phyloP scores from a whole-genome alignment of 2,329 filamentous ascomycete genomes.

The Lasiodiplodia sp. region DNA sequence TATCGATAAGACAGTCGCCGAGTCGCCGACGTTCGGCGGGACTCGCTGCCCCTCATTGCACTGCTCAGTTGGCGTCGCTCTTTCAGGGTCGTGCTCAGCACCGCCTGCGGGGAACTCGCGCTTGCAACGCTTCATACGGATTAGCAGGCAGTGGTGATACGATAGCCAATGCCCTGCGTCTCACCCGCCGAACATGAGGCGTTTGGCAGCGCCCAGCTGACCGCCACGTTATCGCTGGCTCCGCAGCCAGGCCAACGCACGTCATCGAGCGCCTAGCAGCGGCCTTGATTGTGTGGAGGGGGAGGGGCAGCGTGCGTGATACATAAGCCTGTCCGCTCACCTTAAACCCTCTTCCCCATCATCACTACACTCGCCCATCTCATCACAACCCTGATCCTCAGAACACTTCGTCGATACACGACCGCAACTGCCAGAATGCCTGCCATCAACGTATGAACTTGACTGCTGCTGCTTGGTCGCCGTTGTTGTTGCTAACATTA shows the following conservation, averaged over 20 bases:
- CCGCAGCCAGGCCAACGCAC: conserved; percentile 29
- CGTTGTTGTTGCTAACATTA: conserved; percentile 31
- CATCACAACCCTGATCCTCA: conserved; percentile 22
- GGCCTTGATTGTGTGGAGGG: conserved; percentile 29
- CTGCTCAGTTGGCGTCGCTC: background rate
- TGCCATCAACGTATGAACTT: conserved; percentile 44
- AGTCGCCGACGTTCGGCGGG: background rate
- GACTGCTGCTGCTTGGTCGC: background rate
- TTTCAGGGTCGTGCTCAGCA: conserved; percentile 15
- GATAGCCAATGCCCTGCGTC: conserved; percentile 16
- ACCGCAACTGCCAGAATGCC: conserved; percentile 41
- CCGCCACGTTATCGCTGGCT: conserved; percentile 30
- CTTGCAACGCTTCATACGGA: background rate
- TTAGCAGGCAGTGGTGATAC: background rate
- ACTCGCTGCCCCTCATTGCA: conserved; percentile 16
- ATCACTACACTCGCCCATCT: conserved; percentile 5
- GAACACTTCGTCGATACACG: conserved; percentile 14
- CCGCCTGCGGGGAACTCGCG: conserved; percentile 5
- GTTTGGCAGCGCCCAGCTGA: conserved; percentile 27
- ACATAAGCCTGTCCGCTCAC: conserved; percentile 29
- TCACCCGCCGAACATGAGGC: conserved; percentile 4
- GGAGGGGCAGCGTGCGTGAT: conserved; percentile 25
- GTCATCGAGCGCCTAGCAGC: conserved; percentile 32
- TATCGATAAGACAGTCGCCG: conserved; percentile 25
- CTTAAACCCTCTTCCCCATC: background rate